These are phyloP conservation scores for Tolypocladium ophioglossoides DNA, from an alignment of 2,329 filamentous ascomycete genomes.

Conservation along the genomic window DNA sequence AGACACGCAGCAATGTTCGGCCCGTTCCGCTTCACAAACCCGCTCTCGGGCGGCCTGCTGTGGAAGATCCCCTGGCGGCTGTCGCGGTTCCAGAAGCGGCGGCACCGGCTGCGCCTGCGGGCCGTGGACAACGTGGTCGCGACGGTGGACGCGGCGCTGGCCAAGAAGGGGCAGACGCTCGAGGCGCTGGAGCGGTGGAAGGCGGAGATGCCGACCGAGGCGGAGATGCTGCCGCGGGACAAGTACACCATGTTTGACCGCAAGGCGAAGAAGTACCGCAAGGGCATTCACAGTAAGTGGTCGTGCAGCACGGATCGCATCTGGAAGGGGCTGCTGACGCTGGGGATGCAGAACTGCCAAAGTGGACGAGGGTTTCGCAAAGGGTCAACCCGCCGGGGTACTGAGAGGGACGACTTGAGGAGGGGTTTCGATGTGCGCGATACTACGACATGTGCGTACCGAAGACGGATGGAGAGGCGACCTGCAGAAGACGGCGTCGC, in stretches of 20 bases:
- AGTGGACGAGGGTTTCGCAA: conserved; percentile 95
- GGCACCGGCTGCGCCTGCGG: conserved; percentile 72
- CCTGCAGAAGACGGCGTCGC: conserved; percentile 2
- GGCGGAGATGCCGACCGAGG: conserved; percentile 87
- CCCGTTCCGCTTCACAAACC: conserved; percentile 67
- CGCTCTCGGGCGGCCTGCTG: conserved; percentile 69
- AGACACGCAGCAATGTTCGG: conserved; percentile 58
- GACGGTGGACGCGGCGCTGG: conserved; percentile 68
- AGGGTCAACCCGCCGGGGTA: conserved; percentile 91
- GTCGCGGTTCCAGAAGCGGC: conserved; percentile 80
- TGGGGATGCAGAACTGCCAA: conserved; percentile 53
- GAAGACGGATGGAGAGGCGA: neutral
- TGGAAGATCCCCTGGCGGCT: conserved; percentile 98
- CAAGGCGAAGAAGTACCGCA: conserved; percentile 90
- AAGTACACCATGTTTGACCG: conserved; percentile 98
- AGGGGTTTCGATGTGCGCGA: neutral
- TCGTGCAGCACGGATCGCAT: neutral
- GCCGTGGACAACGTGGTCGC: conserved; percentile 82
- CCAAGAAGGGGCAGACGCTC: conserved; percentile 58
- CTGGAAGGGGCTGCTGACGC: conserved; percentile 8
- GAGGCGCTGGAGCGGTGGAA: conserved; percentile 87
- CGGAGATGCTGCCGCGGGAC: conserved; percentile 90
- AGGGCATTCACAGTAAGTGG: conserved; percentile 89
- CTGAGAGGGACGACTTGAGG: conserved; percentile 32
- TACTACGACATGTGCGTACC: neutral